A percentile compares a stretch with the other conserved stretches of the same genome.
These are phyloP conservation scores for Colletotrichum tabaci DNA, from an alignment of 2,329 filamentous ascomycete genomes.

Conservation along the genomic window DNA sequence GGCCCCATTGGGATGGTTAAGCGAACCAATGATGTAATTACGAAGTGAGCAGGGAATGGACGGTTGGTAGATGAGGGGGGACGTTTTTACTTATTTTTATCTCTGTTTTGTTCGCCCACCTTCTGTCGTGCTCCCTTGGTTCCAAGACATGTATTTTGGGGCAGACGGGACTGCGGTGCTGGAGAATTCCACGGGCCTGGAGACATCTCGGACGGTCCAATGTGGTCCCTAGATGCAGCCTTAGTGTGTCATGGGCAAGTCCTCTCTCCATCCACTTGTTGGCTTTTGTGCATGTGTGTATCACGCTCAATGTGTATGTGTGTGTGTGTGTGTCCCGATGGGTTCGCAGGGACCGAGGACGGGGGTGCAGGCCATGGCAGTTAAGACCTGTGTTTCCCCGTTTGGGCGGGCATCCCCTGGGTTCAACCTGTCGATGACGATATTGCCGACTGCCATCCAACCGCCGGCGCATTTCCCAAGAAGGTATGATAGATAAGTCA, in stretches of 20 bases:
- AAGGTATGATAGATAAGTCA: no score
- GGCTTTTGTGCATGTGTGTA: not conserved
- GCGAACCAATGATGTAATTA: slow-evolving; percentile 35
- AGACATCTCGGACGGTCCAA: slow-evolving; percentile 1
- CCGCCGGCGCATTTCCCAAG: no score
- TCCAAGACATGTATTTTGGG: not conserved
- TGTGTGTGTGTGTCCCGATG: not conserved
- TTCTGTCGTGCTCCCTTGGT: no score
- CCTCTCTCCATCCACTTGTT: slow-evolving; percentile 3
- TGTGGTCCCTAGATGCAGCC: slow-evolving; percentile 25
- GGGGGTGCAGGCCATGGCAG: slow-evolving; percentile 13
- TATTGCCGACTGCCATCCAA: slow-evolving; percentile 20
- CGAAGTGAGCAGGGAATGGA: not conserved
- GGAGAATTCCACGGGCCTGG: slow-evolving; percentile 12
- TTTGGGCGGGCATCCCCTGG: slow-evolving; percentile 29
- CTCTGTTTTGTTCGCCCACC: not conserved
- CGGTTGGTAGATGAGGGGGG: not conserved
- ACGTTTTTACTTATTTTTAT: not conserved
- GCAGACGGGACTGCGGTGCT: not conserved
- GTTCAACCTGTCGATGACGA: slow-evolving; percentile 24
- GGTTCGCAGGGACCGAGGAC: not conserved
- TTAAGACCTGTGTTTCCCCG: not conserved
- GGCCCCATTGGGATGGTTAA: slow-evolving; percentile 15
- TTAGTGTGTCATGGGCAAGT: not conserved
- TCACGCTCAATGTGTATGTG: no score